Conservation (phyloP, 495 filamentous ascomycete species). For the Glarea lozoyensis region DNA sequence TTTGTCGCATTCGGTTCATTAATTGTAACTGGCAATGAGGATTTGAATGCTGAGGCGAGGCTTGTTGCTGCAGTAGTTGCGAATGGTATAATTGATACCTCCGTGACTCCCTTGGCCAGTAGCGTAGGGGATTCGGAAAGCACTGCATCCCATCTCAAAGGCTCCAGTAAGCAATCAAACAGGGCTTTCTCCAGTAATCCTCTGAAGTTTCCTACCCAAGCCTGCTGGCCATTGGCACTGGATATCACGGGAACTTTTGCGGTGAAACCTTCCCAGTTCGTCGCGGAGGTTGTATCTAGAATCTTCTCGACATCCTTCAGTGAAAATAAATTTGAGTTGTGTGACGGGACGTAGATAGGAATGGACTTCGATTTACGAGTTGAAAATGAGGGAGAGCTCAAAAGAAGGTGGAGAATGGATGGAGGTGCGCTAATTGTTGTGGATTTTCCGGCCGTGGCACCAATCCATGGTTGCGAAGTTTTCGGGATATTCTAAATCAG, state of each 20-base stretch:
- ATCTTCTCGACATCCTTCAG: constrained; percentile 1
- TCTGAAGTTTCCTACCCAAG: background rate
- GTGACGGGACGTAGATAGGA: constrained; percentile 71
- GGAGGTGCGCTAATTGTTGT: constrained; percentile 73
- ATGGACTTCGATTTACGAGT: constrained; percentile 44
- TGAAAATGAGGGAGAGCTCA: constrained; percentile 33
- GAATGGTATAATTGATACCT: background rate
- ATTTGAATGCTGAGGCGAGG: background rate
- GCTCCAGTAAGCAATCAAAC: constrained; percentile 47
- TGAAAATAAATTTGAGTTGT: constrained; percentile 64
- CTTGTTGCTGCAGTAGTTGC: background rate
- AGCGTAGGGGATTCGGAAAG: background rate
- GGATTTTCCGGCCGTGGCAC: constrained; percentile 57
- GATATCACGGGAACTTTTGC: constrained; percentile 7
- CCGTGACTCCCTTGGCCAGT: no score
- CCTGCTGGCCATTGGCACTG: constrained; percentile 37
- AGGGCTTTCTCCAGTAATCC: constrained; percentile 26
- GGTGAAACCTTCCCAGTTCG: background rate
- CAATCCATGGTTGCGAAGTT: constrained; percentile 58
- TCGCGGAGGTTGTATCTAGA: constrained; percentile 35
- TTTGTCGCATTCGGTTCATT: background rate
- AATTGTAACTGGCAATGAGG: background rate
- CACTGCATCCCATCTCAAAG: constrained; percentile 25
- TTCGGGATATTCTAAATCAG: constrained; percentile 30
- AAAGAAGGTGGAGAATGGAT: constrained; percentile 45